phyloP scores from a whole-genome alignment of 257 asterid species.

The Solanum appendiculatum region DNA sequence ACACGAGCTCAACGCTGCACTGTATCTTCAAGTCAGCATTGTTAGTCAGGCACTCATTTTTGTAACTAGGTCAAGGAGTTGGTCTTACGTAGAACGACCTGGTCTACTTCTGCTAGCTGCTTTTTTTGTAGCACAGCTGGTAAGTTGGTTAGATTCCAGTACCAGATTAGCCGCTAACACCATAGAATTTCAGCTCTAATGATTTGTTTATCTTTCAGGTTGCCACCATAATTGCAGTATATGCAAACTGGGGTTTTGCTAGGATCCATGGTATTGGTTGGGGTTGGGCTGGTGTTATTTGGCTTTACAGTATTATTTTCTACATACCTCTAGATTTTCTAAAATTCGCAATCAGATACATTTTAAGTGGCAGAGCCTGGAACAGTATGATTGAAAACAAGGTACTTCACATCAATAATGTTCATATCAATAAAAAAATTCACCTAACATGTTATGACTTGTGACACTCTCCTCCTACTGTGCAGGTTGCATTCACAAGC shows the following conservation, averaged over 20 bases:
- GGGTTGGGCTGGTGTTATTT: slow-evolving; percentile 61
- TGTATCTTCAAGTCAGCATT: slow-evolving; percentile 52
- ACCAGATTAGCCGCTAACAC: neutral
- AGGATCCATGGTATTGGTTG: slow-evolving; percentile 42
- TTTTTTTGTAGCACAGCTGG: slow-evolving; percentile 36
- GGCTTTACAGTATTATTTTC: slow-evolving; percentile 41
- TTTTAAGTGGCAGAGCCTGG: slow-evolving; percentile 40
- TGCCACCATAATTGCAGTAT: slow-evolving; percentile 37
- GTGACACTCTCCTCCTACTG: neutral
- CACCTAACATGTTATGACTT: neutral
- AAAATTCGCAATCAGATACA: slow-evolving; percentile 31
- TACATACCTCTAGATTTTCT: slow-evolving; percentile 40
- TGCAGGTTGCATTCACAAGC: slow-evolving; percentile 40
- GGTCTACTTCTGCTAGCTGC: slow-evolving; percentile 41
- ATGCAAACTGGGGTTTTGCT: slow-evolving; percentile 43
- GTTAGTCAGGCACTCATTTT: slow-evolving; percentile 55
- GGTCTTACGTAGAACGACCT: slow-evolving; percentile 49
- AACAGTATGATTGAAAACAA: slow-evolving; percentile 27
- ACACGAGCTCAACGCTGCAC: slow-evolving; percentile 32
- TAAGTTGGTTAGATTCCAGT: slow-evolving; percentile 2
- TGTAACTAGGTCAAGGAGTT: slow-evolving; percentile 53
- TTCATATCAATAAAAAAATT: neutral
- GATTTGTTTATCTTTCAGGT: slow-evolving; percentile 6
- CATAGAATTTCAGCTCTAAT: neutral
- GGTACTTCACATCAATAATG: slow-evolving; percentile 10